A percentile compares a stretch with the other conserved stretches of the same genome.
These are phyloP conservation scores for Ophiorrhiza pumila DNA, from an alignment of 257 asterid species.

Conservation along the genomic window DNA sequence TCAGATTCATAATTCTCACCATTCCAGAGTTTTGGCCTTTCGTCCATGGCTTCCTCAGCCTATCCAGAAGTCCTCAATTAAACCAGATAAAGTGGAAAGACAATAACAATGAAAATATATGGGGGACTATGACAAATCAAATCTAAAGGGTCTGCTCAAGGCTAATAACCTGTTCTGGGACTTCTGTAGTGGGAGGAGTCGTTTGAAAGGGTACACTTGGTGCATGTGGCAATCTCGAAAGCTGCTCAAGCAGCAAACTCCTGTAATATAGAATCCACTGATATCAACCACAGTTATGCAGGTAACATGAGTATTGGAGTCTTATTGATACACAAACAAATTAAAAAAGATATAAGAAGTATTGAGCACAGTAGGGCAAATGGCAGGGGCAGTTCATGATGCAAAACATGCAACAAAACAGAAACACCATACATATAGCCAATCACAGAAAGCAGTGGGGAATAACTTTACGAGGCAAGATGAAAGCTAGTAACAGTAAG, in stretches of 20 bases:
- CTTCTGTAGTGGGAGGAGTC: slow-evolving; percentile 59
- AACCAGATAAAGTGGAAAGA: slow-evolving; percentile 16
- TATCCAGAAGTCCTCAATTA: slow-evolving; percentile 19
- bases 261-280: slow-evolving; percentile 39
- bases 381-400: neutral
- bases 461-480: neutral
- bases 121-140: neutral
- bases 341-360: neutral
- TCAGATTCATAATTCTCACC: slow-evolving; percentile 75
- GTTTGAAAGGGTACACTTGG: slow-evolving; percentile 82
- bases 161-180: slow-evolving; percentile 66
- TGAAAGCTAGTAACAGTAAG: neutral
- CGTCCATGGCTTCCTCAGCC: slow-evolving; percentile 77
- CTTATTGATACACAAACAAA: neutral
- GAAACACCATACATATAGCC: neutral
- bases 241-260: slow-evolving; percentile 67
- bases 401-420: neutral
- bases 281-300: neutral
- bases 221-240: slow-evolving; percentile 66
- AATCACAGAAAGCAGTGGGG: neutral
- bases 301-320: neutral
- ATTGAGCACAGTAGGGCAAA: neutral
- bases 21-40: slow-evolving; percentile 84
- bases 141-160: neutral
- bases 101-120: neutral